Evolutionary conservation across 129 eudicot genomes (phyloP), one percentile per base, ranked within the genome.

Genomic region (Solidago caesia): DNA sequence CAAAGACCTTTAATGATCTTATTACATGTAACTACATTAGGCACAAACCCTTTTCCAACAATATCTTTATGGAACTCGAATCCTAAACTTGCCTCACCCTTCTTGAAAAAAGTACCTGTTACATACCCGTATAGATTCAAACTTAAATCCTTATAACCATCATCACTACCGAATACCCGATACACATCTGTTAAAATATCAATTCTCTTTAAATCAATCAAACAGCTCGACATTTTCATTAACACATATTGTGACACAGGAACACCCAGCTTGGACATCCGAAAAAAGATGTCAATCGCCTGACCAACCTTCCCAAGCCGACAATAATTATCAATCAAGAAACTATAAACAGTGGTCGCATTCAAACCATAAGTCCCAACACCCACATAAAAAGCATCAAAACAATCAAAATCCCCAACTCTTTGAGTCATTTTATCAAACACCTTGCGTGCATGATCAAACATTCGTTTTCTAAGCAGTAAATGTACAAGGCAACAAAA

Each of bases 21-120:
- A 56, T 89, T 89, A 66, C 96, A 89, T 77, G 83, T 83, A 66
- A 87, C 75, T 57, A 87, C 67, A 70, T 81, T 80, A 58, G 84
- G 82, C 16, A 64, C 49, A 60, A 69, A 5, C 26, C 84, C 81
- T 21, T 72, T 79, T 73, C 77, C 77, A 7, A 79, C 67, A 70
- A 81, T 48, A 64, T 49, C 78, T 68, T 64, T 60, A 51, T 89
- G 92, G 75, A 89, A 87, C 45, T 71, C 68, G 33, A 87, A 78
- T 15, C 85, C 92, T 47, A 70, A 70, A 53, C 41, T 77, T 58
- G 78, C 62, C 58, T 87, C 85, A 51, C 67, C 81, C 68, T 89
- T 87, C 64, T 79, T 79, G 58, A 85, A 75, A 57, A 87, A 87
- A 62, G 84, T 76, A 15, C 75, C 86, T 82, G 81, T 83, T 46